Evolutionary conservation across 192 early-diverging fungal genomes (phyloP).

Genomic region (Fimicolochytrium jonesii): DNA sequence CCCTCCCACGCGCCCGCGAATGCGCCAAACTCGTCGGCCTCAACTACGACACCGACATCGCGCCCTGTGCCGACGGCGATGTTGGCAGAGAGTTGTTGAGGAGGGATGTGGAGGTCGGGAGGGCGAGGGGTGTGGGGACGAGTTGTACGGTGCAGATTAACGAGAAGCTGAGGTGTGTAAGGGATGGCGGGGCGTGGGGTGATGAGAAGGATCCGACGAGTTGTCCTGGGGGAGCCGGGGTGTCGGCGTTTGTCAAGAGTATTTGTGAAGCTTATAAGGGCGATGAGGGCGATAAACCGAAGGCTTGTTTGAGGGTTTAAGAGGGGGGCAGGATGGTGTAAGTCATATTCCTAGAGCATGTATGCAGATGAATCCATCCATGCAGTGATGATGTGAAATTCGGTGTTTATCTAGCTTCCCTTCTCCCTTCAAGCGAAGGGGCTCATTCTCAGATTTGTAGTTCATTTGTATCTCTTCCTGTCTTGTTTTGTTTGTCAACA

Average conservation of each 20-base stretch:
- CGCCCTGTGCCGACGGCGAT: constrained; percentile 1
- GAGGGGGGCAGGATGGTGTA: no score
- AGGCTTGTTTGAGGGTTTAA: background rate
- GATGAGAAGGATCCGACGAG: constrained; percentile 4
- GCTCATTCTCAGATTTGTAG: no score
- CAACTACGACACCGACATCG: background rate
- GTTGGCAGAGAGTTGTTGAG: constrained; percentile 43
- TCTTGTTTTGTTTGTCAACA: no score
- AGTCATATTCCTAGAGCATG: no score
- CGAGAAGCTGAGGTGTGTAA: constrained; percentile 54
- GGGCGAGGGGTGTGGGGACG: constrained; percentile 44
- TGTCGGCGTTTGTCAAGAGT: background rate
- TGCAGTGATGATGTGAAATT: no score
- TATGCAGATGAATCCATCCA: no score
- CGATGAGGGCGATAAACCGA: background rate
- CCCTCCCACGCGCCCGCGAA: constrained; percentile 13
- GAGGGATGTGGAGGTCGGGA: constrained; percentile 21
- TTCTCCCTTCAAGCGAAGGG: no score
- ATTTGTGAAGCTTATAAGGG: constrained; percentile 10
- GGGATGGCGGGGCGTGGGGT: constrained; percentile 54
- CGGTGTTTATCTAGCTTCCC: no score
- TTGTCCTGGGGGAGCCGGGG: background rate
- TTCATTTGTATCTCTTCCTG: no score
- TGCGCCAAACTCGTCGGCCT: constrained; percentile 26
- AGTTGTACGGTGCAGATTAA: constrained; percentile 63